Conservation (phyloP, 2,329 filamentous ascomycete genomes). For the Aspergillus brunneoviolaceus region DNA sequence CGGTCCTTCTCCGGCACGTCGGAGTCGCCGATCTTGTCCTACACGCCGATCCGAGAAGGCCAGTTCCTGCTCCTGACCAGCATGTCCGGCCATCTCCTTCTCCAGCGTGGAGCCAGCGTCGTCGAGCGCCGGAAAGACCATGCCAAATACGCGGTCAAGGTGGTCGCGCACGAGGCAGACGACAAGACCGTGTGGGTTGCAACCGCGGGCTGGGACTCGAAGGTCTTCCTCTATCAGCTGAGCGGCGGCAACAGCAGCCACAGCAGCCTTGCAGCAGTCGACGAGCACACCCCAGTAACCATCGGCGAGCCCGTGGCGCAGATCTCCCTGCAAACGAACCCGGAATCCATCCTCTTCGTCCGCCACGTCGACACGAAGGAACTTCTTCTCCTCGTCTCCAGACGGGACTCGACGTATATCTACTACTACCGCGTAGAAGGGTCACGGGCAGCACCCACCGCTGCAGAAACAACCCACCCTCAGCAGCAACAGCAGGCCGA, state of each 20-base stretch:
- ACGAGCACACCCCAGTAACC: constrained; percentile 8
- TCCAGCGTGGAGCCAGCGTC: constrained; percentile 47
- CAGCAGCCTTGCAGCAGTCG: not conserved
- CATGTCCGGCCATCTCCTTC: constrained; percentile 59
- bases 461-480: not conserved
- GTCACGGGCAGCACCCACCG: not conserved
- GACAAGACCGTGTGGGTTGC: constrained; percentile 45
- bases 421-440: constrained; percentile 51
- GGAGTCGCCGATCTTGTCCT: constrained; percentile 54
- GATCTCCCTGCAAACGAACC: constrained; percentile 50
- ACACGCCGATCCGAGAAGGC: constrained; percentile 42
- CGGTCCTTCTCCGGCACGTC: constrained; percentile 30
- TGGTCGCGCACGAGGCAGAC: constrained; percentile 42
- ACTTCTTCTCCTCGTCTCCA: constrained; percentile 54
- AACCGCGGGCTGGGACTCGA: constrained; percentile 63
- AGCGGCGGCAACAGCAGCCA: constrained; percentile 1
- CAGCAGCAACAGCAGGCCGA: constrained; percentile 18
- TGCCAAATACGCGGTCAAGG: constrained; percentile 58
- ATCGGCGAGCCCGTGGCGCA: constrained; percentile 30
- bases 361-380: constrained; percentile 48
- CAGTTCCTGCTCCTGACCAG: constrained; percentile 52
- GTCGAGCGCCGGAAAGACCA: constrained; percentile 57
- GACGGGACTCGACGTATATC: constrained; percentile 59
- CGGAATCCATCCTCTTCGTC: constrained; percentile 58
- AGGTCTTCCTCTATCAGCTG: constrained; percentile 52